Evolutionary conservation across 2,329 filamentous ascomycete genomes (phyloP).

Genomic region (Shiraia bambusicola): DNA sequence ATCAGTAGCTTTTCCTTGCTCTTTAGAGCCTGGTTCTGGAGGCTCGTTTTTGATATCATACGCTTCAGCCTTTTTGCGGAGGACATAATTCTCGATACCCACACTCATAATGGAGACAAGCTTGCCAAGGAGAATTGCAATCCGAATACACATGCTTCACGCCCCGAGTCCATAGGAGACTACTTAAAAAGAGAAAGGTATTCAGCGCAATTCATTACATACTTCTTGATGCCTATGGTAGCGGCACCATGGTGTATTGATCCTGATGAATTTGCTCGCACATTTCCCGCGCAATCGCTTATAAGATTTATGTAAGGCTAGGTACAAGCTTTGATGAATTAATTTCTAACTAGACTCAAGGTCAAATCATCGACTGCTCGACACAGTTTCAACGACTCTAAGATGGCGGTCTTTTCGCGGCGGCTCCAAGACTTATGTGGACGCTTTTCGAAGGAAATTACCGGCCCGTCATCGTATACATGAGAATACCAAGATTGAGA

Average conservation of each 20-base stretch:
- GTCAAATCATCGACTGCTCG: slow-evolving; percentile 4
- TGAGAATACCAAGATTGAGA: too few relatives aligned
- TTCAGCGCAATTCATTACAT: slow-evolving; percentile 5
- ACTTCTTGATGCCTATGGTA: slow-evolving; percentile 8
- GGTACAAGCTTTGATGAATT: too few relatives aligned
- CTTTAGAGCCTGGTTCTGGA: slow-evolving; percentile 9
- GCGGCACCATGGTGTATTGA: slow-evolving; percentile 11
- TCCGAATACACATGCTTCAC: background rate
- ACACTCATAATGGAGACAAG: background rate
- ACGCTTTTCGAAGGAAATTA: slow-evolving; percentile 1
- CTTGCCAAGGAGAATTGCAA: too few relatives aligned
- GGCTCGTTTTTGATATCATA: slow-evolving; percentile 7
- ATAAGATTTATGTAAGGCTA: slow-evolving; percentile 7
- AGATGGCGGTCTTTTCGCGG: slow-evolving; percentile 3
- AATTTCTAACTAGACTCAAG: slow-evolving; percentile 1
- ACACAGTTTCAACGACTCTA: slow-evolving; percentile 5
- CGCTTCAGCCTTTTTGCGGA: slow-evolving; percentile 6
- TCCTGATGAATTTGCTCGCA: slow-evolving; percentile 6
- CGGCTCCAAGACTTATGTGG: slow-evolving; percentile 5
- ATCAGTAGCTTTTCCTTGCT: slow-evolving; percentile 1
- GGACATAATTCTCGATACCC: slow-evolving; percentile 1
- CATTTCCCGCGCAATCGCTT: slow-evolving; percentile 9
- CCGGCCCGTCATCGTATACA: background rate
- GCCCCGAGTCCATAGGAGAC: slow-evolving; percentile 5
- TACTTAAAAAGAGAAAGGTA: slow-evolving; percentile 5